Evolutionary conservation across 768 basidiomycete genomes (phyloP).

Genomic region (Termitomyces titanicus): DNA sequence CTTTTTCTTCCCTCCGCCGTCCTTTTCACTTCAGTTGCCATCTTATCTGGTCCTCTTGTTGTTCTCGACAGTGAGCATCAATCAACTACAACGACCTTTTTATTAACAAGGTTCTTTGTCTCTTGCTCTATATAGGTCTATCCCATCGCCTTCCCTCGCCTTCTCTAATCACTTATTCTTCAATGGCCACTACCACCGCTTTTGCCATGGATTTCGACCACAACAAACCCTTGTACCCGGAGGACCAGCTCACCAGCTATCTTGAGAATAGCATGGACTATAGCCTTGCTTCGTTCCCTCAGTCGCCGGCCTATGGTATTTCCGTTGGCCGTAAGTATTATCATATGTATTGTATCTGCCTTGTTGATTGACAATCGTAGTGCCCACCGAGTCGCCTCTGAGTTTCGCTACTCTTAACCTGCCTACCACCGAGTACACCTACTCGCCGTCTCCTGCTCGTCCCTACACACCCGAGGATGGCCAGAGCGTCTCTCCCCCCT

Average conservation of each 20-base stretch:
- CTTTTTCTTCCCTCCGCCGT: constrained; percentile 27
- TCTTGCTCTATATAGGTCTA: constrained; percentile 17
- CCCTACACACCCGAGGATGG: constrained; percentile 68
- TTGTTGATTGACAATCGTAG: constrained; percentile 27
- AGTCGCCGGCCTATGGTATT: constrained; percentile 54
- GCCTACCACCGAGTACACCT: constrained; percentile 49
- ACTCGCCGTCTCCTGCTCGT: constrained; percentile 58
- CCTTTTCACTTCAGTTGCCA: constrained; percentile 36
- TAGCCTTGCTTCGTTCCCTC: constrained; percentile 63
- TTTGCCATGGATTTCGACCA: constrained; percentile 47
- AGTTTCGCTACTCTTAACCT: constrained; percentile 63
- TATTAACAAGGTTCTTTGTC: constrained; percentile 20
- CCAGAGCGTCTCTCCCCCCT: constrained; percentile 64
- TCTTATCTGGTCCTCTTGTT: constrained; percentile 20
- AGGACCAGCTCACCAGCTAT: constrained; percentile 41
- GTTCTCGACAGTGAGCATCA: constrained; percentile 20
- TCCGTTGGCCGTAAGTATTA: constrained; percentile 58
- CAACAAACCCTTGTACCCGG: constrained; percentile 42
- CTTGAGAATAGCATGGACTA: constrained; percentile 55
- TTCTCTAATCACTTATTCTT: constrained; percentile 5
- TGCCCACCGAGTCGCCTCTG: constrained; percentile 57
- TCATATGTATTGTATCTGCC: constrained; percentile 4
- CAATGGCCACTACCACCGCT: constrained; percentile 24
- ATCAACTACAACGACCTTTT: constrained; percentile 23
- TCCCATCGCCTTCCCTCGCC: constrained; percentile 22